These are phyloP conservation scores for Xylariaceae sp. DNA, from an alignment of 2,329 filamentous ascomycete genomes.

Conservation along the genomic window DNA sequence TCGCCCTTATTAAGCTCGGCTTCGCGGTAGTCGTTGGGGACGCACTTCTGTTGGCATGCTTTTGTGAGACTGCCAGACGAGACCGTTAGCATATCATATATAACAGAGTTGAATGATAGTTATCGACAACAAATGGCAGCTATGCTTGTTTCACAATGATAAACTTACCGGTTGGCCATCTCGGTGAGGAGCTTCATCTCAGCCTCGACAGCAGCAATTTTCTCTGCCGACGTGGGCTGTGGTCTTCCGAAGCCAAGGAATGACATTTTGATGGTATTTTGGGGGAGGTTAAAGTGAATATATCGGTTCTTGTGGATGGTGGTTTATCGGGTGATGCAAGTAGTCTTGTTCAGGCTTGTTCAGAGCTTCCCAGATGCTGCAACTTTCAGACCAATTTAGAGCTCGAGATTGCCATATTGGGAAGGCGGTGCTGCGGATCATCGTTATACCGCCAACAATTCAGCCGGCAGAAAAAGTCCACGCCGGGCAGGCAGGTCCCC, in stretches of 20 bases:
- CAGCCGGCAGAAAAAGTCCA: constrained; percentile 37
- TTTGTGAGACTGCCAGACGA: constrained; percentile 71
- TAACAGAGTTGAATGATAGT: not conserved
- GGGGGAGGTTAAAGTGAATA: not conserved
- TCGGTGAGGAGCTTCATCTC: constrained; percentile 98
- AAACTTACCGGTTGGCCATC: constrained; percentile 90
- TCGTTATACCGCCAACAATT: constrained; percentile 19
- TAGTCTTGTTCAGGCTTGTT: not conserved
- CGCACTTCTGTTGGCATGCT: constrained; percentile 92
- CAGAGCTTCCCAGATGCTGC: constrained; percentile 1
- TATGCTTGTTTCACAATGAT: too few species aligned
- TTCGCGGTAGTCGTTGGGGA: constrained; percentile 92
- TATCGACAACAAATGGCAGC: not conserved
- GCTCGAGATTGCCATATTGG: constrained; percentile 10
- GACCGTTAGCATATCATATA: constrained; percentile 23
- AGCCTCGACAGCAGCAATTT: constrained; percentile 93
- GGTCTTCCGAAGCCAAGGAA: constrained; percentile 77
- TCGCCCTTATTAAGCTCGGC: constrained; percentile 98
- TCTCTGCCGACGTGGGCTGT: constrained; percentile 93
- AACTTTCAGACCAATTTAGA: constrained; percentile 9
- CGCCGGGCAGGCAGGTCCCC: too few species aligned
- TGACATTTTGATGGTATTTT: constrained; percentile 61
- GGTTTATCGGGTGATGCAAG: constrained; percentile 6
- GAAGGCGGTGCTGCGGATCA: constrained; percentile 40
- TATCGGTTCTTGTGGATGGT: not conserved